Evolutionary conservation across 2,329 filamentous ascomycete species (phyloP).

Genomic region (Sarocladiaceae sp.): DNA sequence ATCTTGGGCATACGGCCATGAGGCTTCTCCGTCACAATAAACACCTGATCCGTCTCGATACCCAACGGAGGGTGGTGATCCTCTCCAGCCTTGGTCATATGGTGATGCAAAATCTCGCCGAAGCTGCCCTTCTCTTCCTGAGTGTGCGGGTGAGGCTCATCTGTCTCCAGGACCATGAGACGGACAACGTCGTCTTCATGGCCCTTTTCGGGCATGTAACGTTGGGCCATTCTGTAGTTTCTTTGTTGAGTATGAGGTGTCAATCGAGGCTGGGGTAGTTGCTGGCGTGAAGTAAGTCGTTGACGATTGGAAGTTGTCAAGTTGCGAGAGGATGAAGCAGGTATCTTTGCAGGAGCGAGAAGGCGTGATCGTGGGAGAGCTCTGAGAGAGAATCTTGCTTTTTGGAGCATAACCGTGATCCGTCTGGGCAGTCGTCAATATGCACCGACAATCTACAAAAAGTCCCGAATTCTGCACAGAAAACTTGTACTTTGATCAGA

Average conservation of each 20-base stretch:
- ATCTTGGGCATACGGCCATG: conserved; percentile 41
- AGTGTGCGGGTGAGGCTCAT: conserved; percentile 49
- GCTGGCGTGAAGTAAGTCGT: not conserved
- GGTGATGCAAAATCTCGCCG: conserved; percentile 46
- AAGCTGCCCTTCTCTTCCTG: conserved; percentile 46
- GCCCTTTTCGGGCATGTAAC: conserved; percentile 20
- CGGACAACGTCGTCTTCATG: conserved; percentile 23
- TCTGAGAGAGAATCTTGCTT: not conserved
- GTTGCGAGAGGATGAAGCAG: not conserved
- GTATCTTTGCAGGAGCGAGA: not conserved
- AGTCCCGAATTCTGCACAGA: not conserved
- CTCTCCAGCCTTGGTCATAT: conserved; percentile 47
- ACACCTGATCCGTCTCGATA: conserved; percentile 50
- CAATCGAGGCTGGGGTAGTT: not conserved
- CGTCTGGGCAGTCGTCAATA: not conserved
- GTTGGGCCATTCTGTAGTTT: conserved; percentile 18
- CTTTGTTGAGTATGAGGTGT: not conserved
- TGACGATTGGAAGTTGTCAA: not conserved
- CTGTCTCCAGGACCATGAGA: conserved; percentile 54
- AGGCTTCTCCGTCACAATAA: conserved; percentile 43
- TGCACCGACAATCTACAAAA: not conserved
- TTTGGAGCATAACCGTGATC: not conserved
- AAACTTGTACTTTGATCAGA: not conserved
- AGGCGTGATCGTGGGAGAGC: not conserved
- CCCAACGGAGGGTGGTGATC: conserved; percentile 49